These are phyloP conservation scores for Ceratobasidium sp. DNA, from an alignment of 1,284 basidiomycete species.

Conservation along the genomic window DNA sequence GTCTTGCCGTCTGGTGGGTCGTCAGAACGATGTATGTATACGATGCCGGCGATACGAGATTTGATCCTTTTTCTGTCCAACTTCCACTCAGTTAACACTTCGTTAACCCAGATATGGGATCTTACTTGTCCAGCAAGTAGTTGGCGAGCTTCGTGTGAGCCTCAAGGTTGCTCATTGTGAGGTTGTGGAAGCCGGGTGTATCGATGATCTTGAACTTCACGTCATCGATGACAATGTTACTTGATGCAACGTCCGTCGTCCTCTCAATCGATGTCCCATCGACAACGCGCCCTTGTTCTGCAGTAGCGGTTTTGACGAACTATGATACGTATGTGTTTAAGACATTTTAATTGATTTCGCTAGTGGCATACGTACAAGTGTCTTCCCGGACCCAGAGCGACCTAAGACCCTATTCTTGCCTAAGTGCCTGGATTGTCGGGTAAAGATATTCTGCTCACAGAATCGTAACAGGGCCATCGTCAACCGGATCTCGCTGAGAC, in stretches of 20 bases:
- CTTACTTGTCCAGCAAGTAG: conserved; percentile 10
- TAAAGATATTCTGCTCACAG: not conserved
- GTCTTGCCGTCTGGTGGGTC: conserved; percentile 9
- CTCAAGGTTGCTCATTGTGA: not conserved
- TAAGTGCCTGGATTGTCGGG: not conserved
- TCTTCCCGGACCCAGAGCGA: conserved; percentile 35
- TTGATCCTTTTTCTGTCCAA: not conserved
- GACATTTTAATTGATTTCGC: too few relatives aligned
- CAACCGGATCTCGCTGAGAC: too few relatives aligned
- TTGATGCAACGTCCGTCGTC: not conserved
- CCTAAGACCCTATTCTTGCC: conserved; percentile 6
- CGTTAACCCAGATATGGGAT: not conserved
- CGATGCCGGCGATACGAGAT: conserved; percentile 4
- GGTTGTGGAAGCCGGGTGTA: conserved; percentile 27
- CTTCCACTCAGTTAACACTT: not conserved
- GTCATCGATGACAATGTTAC: not conserved
- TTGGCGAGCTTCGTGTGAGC: not conserved
- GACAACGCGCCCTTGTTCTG: not conserved
- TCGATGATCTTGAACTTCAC: conserved; percentile 11
- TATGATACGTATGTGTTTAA: not conserved
- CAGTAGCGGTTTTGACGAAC: not conserved
- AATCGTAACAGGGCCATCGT: not conserved
- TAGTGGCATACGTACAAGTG: not conserved
- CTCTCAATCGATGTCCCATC: not conserved
- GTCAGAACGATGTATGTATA: conserved; percentile 15